Conservation (phyloP, 208 protist genomes). For the Angomonas ambiguus region DNA sequence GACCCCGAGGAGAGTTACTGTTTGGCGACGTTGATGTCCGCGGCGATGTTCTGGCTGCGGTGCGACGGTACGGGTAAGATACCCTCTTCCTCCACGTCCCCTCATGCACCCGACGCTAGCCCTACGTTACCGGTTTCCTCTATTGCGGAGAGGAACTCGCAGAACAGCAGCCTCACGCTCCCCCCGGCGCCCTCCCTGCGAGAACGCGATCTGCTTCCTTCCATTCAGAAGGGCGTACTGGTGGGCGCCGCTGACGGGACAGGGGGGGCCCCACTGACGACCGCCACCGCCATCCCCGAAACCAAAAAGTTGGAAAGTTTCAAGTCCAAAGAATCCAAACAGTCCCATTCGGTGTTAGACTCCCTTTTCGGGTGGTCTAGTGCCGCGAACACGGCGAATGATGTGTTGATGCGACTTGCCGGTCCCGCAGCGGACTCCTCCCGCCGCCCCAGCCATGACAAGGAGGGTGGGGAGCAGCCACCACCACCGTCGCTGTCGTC, state of each 20-base stretch:
- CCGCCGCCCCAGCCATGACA: not conserved
- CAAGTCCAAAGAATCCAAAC: not conserved
- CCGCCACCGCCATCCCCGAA: not conserved
- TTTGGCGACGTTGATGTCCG: constrained; percentile 57
- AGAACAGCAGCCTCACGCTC: too few species aligned
- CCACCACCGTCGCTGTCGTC: not conserved
- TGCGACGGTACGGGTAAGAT: constrained; percentile 44
- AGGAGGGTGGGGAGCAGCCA: not conserved
- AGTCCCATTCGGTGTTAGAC: constrained; percentile 4
- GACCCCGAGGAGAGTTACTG: constrained; percentile 70
- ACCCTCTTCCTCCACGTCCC: too few species aligned
- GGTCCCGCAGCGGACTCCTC: not conserved
- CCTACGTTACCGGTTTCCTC: too few species aligned
- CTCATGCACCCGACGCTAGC: too few species aligned
- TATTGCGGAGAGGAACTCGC: too few species aligned
- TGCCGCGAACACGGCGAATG: constrained; percentile 1
- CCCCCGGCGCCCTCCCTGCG: constrained; percentile 14
- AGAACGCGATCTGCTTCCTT: constrained; percentile 45
- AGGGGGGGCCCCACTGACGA: too few species aligned
- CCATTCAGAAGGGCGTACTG: constrained; percentile 28
- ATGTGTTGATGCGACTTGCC: too few species aligned
- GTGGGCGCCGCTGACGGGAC: not conserved
- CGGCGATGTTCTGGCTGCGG: constrained; percentile 54
- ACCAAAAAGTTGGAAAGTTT: not conserved
- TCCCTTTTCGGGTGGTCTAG: constrained; percentile 9